phyloP scores from a whole-genome alignment of 371 early-diverging fungal genomes.

The Dinochytrium kinnereticum region DNA sequence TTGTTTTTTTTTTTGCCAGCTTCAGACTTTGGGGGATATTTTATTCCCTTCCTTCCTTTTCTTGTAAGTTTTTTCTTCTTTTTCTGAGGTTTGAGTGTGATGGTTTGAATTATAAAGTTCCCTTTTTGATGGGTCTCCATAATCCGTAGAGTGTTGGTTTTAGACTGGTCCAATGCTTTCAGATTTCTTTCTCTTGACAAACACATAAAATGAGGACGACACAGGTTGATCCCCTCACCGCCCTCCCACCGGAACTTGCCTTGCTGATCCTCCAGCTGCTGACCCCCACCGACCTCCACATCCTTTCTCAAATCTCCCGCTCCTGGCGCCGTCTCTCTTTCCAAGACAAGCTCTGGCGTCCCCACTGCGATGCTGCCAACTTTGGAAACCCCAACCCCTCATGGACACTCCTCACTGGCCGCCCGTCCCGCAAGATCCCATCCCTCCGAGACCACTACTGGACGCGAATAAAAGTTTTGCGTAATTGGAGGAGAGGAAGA shows the following conservation, averaged over 20 bases:
- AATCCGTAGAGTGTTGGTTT: too few species aligned
- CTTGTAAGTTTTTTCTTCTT: too few species aligned
- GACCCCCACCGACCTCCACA: slow-evolving; percentile 8
- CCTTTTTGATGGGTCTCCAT: too few species aligned
- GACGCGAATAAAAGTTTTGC: neutral
- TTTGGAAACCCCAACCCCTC: neutral
- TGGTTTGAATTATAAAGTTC: too few species aligned
- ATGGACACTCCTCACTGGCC: neutral
- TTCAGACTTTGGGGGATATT: too few species aligned
- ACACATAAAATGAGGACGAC: too few species aligned
- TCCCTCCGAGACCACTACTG: neutral
- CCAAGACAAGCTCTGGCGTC: slow-evolving; percentile 4
- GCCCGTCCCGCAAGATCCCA: neutral
- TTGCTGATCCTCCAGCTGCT: neutral
- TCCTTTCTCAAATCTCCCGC: slow-evolving; percentile 16
- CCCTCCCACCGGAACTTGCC: neutral
- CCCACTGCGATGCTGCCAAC: neutral
- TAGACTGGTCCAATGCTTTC: too few species aligned
- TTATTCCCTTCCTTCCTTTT: too few species aligned
- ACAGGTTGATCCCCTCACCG: neutral
- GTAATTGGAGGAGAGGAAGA: neutral
- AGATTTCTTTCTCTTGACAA: too few species aligned
- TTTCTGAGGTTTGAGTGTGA: too few species aligned
- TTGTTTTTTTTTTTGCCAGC: too few species aligned
- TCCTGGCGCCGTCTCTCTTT: slow-evolving; percentile 13